Percentiles rank a stretch among this genome's conserved stretches.
phyloP scores from a whole-genome alignment of 768 basidiomycete species.

The Suillus brevipes region DNA sequence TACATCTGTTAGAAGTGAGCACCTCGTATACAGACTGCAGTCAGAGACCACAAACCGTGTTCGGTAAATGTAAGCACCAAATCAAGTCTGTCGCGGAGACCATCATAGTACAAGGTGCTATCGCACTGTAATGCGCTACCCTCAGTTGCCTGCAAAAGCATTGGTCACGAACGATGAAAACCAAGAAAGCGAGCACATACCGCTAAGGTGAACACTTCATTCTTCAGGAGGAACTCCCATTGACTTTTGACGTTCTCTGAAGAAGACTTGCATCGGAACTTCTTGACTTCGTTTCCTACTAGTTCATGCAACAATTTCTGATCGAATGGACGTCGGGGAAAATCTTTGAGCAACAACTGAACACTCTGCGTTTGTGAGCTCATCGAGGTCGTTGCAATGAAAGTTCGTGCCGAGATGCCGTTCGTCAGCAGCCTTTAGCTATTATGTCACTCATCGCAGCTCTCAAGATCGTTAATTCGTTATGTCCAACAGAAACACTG shows the following conservation, averaged over 20 bases:
- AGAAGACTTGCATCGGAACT: slow-evolving; percentile 43
- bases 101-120: slow-evolving; percentile 57
- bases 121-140: slow-evolving; percentile 59
- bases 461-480: background rate
- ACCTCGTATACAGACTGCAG: slow-evolving; percentile 1
- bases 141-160: slow-evolving; percentile 55
- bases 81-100: slow-evolving; percentile 65
- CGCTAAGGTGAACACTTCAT: slow-evolving; percentile 70
- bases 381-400: slow-evolving; percentile 35
- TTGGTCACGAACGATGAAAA: background rate
- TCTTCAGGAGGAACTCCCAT: slow-evolving; percentile 75
- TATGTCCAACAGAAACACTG: slow-evolving; percentile 25
- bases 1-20: slow-evolving; percentile 50
- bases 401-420: slow-evolving; percentile 29
- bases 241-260: slow-evolving; percentile 64
- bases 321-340: slow-evolving; percentile 53
- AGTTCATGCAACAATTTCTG: slow-evolving; percentile 49
- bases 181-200: slow-evolving; percentile 43
- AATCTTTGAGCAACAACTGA: slow-evolving; percentile 47
- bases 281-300: slow-evolving; percentile 46
- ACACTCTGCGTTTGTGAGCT: slow-evolving; percentile 53
- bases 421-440: background rate
- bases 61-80: slow-evolving; percentile 76
- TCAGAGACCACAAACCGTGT: slow-evolving; percentile 49
- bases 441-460: background rate